These are phyloP conservation scores for Candida nitratophila DNA, from an alignment of 805 yeast species.

Conservation along the genomic window DNA sequence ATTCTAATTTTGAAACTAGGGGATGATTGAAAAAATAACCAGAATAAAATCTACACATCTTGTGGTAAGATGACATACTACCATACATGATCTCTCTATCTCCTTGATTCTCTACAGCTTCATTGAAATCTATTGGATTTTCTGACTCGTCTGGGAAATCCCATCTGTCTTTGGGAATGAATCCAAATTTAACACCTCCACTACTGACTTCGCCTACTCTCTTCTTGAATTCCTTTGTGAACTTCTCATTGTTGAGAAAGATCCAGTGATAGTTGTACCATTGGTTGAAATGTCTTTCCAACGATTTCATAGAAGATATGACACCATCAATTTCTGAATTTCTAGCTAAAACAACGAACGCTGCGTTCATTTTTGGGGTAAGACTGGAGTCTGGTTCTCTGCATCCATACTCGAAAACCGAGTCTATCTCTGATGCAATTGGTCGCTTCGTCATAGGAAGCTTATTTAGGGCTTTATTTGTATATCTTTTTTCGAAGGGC, in stretches of 20 bases:
- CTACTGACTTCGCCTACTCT: constrained; percentile 46
- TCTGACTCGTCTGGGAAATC: constrained; percentile 45
- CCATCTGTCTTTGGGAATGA: constrained; percentile 58
- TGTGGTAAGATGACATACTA: constrained; percentile 72
- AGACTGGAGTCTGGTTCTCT: constrained; percentile 18
- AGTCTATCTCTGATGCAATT: constrained; percentile 17
- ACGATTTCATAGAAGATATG: constrained; percentile 56
- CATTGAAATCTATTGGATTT: constrained; percentile 39
- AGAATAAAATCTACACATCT: constrained; percentile 91
- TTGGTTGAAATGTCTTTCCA: constrained; percentile 87
- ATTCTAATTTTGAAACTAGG: constrained; percentile 59
- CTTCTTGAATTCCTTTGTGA: constrained; percentile 54
- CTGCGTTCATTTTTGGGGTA: constrained; percentile 61
- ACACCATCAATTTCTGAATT: constrained; percentile 80
- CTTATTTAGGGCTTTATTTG: constrained; percentile 5
- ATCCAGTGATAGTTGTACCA: constrained; percentile 94
- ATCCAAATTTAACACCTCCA: constrained; percentile 67
- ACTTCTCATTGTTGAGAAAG: constrained; percentile 75
- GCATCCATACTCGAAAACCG: constrained; percentile 28
- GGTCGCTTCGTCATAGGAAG: constrained; percentile 22
- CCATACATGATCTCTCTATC: constrained; percentile 85
- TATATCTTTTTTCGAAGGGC: constrained; percentile 14
- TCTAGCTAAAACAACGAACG: constrained; percentile 76
- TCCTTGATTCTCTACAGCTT: constrained; percentile 65
- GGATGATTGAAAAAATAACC: constrained; percentile 81